Base-by-base conservation (phyloP, 23 red algal genomes). In the Gracilaria domingensis region DNA sequence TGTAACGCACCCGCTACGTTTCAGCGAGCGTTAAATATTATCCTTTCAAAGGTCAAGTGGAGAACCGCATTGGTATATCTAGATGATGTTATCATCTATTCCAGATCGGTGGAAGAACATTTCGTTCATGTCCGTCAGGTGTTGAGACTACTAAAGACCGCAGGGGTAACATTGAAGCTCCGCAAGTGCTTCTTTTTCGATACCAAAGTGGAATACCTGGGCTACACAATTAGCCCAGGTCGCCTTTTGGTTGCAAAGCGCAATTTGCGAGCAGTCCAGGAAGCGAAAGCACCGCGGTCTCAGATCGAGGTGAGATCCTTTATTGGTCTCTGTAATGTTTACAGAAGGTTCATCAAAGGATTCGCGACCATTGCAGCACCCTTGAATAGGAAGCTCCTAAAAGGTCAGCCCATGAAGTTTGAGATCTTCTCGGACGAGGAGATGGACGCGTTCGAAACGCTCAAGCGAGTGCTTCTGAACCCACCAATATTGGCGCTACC, bases 11-110 rank as follows among this genome's bases (percentile, higher is more conserved):
- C 71, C 8, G 71, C 85, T 20, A 78, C 85, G 9, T 88, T 88
- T 53, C 85, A 88, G 40, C 23, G 85, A 35, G 85, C 85, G 49
- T n/a, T 88, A 39, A 32, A 88, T 23, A 34, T 88, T 23, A 88
- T 88, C 53, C 54, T 88, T 17, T 49, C 85, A 0, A 50, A 55
- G 42, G 66, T 88, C 4, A 72, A 75, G 38, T 88, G 66, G 59
- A 30, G 33, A 24, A 39, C 54, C 47, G 66, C 66, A 45, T 24
- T 88, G 45, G 71, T 88, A 26, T 88, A 88, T 40, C 21, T 88
- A 13, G 66, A 78, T 32, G 85, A 88, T 34, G 53, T 88, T 29
- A 79, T 88, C 69, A 49, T 88, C 48, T 79, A 57, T 55, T 74
- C 62, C 26, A 32, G 42, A 45, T 79, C 67, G 8, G n/a, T 76